Percentiles rank a stretch among this genome's conserved stretches.
phyloP scores from a whole-genome alignment of 23 red algal species.

The Cyanidiococcus yangmingshanensis region DNA sequence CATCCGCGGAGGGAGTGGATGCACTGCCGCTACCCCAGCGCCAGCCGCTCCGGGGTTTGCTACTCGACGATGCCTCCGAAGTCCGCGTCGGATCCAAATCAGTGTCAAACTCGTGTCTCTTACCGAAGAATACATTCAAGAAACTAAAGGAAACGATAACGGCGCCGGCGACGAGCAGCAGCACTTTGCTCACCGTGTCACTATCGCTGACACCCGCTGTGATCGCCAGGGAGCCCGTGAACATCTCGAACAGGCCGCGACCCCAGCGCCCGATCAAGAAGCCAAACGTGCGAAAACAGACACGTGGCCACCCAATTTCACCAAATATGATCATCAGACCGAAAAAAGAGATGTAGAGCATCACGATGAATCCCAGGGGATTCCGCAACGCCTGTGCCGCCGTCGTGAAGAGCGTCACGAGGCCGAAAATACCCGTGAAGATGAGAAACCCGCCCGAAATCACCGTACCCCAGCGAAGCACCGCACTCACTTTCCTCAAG shows the following conservation, averaged over 20 bases:
- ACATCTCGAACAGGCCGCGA: slow-evolving; percentile 1
- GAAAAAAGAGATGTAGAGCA: slow-evolving; percentile 14
- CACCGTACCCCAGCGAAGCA: slow-evolving; percentile 9
- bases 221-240: slow-evolving; percentile 15
- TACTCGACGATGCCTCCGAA: background rate
- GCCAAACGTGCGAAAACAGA: background rate
- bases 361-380: slow-evolving; percentile 16
- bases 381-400: background rate
- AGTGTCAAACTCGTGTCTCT: background rate
- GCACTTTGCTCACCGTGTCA: slow-evolving; percentile 10
- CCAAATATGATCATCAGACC: slow-evolving; percentile 15
- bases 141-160: slow-evolving; percentile 14
- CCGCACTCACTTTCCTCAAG: background rate
- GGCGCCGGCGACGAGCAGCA: background rate
- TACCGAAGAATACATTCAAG: background rate
- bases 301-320: background rate
- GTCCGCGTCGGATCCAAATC: background rate
- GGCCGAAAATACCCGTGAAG: background rate
- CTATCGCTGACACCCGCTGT: slow-evolving; percentile 8
- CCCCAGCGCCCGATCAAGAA: slow-evolving; percentile 17
- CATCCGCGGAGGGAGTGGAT: background rate
- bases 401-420: slow-evolving; percentile 18
- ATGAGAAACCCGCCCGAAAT: slow-evolving; percentile 6
- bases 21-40: background rate
- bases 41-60: background rate